These are phyloP conservation scores for Rhodofomes roseus DNA, from an alignment of 1,284 basidiomycete species.

Conservation along the genomic window DNA sequence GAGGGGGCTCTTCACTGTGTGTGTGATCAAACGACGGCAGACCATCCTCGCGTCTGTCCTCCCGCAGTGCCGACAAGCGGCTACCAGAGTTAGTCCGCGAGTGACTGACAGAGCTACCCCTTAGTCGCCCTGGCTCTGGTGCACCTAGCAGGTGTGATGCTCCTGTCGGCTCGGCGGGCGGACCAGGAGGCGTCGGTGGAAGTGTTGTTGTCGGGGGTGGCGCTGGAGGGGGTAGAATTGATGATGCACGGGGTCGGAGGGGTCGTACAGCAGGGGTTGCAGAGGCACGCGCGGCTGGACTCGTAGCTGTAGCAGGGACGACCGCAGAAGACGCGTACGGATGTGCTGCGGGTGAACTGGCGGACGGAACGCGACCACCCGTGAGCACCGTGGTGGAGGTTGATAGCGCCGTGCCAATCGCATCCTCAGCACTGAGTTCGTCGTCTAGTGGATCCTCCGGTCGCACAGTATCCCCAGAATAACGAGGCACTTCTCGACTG, in stretches of 20 bases:
- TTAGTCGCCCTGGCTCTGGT: constrained; percentile 37
- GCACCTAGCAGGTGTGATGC: constrained; percentile 22
- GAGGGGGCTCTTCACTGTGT: constrained; percentile 25
- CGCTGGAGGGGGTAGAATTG: constrained; percentile 58
- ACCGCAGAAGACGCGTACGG: constrained; percentile 25
- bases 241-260: constrained; percentile 47
- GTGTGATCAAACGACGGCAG: constrained; percentile 15
- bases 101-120: constrained; percentile 50
- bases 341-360: constrained; percentile 13
- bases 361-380: neutral
- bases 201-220: constrained; percentile 57
- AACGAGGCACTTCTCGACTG: constrained; percentile 31
- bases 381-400: constrained; percentile 31
- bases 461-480: constrained; percentile 26
- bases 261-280: constrained; percentile 24
- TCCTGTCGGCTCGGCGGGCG: constrained; percentile 25
- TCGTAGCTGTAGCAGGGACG: constrained; percentile 13
- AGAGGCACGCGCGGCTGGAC: constrained; percentile 14
- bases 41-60: constrained; percentile 41
- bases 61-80: constrained; percentile 55
- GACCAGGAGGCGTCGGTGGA: constrained; percentile 57
- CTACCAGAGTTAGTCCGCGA: constrained; percentile 52
- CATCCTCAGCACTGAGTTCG: constrained; percentile 38
- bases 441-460: constrained; percentile 23
- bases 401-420: constrained; percentile 44